Evolutionary conservation across 2,329 filamentous ascomycete genomes (phyloP), one percentile per base, ranked within the genome.

Genomic region (Erysiphe pisi): DNA sequence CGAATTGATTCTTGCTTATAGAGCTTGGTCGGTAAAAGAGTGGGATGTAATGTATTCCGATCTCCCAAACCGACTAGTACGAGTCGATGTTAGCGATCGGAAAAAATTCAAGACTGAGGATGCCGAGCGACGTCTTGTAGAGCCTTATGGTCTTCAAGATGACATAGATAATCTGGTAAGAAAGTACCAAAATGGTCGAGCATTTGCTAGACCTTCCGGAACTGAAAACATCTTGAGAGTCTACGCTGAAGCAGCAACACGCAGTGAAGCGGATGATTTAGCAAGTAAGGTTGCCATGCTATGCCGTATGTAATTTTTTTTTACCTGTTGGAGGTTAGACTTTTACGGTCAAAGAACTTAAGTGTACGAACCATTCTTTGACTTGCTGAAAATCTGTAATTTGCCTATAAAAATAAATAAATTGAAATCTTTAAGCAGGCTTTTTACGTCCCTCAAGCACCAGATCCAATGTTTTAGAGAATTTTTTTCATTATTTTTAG

Each of bases 171-270:
- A 89, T 78, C 86, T 92, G 78, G 94, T 97, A 78, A 91, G 90
- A 82, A 97, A 97, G 83, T 97, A 97, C 84, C 92, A 92, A 81
- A 91, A 92, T 80, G 95, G 93, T 2, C 89, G 95, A 79, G 90
- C 92, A 75, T 99, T 99, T 83, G 95, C 93, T 11, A 90, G 95
- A 80, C 93, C 95, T 56, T 95, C 91, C 79, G 95, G 95, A 45
- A 99, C 95, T 0, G 95, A 99, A 83, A 96, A 99, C 83, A 94
- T 93, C 1, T 94, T 97, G 80, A 89, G 95, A 79, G 94, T 99
- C 28, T 99, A 99, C 82, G 94, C 94, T 11, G 95, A 99, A 84
- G 95, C 95, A 4, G 92, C 92, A 56, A 95, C 92, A 71, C 89
- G 92, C 79, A 91, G 90, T 22, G 94, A 98, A 83, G 93, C 94